Conservation (phyloP, 495 filamentous ascomycete species). For the Corynascus novoguineensis region DNA sequence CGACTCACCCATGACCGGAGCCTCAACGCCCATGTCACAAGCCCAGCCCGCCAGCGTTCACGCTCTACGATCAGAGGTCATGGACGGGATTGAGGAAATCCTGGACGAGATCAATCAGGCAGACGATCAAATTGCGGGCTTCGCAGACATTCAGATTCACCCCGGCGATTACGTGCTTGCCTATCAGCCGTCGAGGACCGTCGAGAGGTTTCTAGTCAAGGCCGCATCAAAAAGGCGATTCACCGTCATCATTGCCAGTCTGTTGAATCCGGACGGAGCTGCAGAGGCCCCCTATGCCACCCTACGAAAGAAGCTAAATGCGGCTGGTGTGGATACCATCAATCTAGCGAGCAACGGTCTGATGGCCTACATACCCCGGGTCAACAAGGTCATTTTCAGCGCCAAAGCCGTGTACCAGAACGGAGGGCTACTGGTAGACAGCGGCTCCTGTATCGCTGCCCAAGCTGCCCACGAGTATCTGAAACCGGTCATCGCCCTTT, state of each 20-base stretch:
- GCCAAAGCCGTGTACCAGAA: conserved; percentile 82
- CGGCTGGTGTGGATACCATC: conserved; percentile 72
- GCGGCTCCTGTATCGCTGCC: conserved; percentile 72
- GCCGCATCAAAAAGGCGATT: conserved; percentile 82
- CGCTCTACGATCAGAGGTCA: conserved; percentile 78
- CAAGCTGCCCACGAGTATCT: conserved; percentile 73
- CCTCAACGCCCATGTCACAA: conserved; percentile 41
- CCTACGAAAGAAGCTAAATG: conserved; percentile 70
- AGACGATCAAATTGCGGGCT: conserved; percentile 81
- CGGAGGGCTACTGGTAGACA: conserved; percentile 73
- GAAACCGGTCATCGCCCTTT: conserved; percentile 77
- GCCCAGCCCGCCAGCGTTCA: conserved; percentile 34
- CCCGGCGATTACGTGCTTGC: conserved; percentile 85
- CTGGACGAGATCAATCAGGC: conserved; percentile 85
- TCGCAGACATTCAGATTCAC: conserved; percentile 84
- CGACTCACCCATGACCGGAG: conserved; percentile 34
- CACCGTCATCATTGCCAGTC: conserved; percentile 73
- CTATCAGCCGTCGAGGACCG: conserved; percentile 70
- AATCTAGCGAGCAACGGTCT: conserved; percentile 76
- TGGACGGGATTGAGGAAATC: conserved; percentile 84
- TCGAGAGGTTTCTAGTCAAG: conserved; percentile 79
- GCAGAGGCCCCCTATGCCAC: conserved; percentile 38
- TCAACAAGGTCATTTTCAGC: conserved; percentile 88
- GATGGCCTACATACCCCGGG: conserved; percentile 85
- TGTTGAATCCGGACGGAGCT: conserved; percentile 2